phyloP scores from a whole-genome alignment of 2,329 filamentous ascomycete species.

The Botrytis fragariae region DNA sequence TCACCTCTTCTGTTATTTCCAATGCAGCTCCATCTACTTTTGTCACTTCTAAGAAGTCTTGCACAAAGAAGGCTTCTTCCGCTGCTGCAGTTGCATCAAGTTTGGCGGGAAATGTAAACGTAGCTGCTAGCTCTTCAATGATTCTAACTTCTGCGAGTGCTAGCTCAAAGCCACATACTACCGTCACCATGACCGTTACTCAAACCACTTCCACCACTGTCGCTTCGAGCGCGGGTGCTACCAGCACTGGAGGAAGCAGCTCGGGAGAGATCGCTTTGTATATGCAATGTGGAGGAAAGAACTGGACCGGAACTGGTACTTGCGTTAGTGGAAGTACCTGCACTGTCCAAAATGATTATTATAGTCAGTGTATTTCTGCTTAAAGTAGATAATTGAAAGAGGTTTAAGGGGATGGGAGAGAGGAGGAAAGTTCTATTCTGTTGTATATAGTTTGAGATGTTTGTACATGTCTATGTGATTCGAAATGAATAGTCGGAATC shows the following conservation, averaged over 20 bases:
- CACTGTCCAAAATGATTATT: slow-evolving; percentile 29
- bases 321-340: slow-evolving; percentile 34
- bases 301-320: slow-evolving; percentile 30
- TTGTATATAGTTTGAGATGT: slow-evolving; percentile 10
- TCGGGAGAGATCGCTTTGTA: slow-evolving; percentile 26
- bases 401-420: not conserved
- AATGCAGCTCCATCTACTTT: not conserved
- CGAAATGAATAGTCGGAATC: not conserved
- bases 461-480: not conserved
- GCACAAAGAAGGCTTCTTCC: slow-evolving; percentile 2
- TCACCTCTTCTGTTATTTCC: not conserved
- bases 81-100: no score
- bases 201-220: not conserved
- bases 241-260: slow-evolving; percentile 8
- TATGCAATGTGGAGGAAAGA: slow-evolving; percentile 31
- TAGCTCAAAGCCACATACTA: not conserved
- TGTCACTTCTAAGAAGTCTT: slow-evolving; percentile 14
- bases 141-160: slow-evolving; percentile 3
- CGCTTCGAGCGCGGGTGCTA: not conserved
- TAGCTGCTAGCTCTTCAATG: not conserved
- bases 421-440: not conserved
- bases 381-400: not conserved
- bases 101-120: slow-evolving; percentile 1
- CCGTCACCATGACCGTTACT: not conserved
- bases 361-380: slow-evolving; percentile 32